phyloP scores from a whole-genome alignment of 2,329 filamentous ascomycete genomes.

The Aspergillus pseudonomiae region DNA sequence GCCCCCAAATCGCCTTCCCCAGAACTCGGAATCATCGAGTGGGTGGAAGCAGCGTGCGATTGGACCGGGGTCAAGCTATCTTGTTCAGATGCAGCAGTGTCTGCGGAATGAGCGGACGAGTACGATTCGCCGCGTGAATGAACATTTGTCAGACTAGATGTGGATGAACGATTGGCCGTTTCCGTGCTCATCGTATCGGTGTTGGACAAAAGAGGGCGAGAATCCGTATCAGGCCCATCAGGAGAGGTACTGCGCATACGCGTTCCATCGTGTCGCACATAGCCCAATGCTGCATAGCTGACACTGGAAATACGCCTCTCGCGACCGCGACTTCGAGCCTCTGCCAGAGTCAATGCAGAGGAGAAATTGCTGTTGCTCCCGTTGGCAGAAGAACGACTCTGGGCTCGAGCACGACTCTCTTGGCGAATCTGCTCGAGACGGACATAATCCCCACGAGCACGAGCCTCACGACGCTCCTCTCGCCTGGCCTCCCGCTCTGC shows the following conservation, averaged over 20 bases:
- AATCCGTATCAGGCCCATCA: constrained; percentile 52
- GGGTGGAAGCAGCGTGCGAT: constrained; percentile 30
- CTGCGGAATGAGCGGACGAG: constrained; percentile 39
- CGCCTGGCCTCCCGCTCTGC: constrained; percentile 78
- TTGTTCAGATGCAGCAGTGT: constrained; percentile 33
- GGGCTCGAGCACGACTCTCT: constrained; percentile 58
- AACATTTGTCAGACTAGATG: constrained; percentile 29
- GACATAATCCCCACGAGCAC: constrained; percentile 68
- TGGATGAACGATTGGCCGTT: constrained; percentile 28
- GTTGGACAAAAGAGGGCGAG: constrained; percentile 47
- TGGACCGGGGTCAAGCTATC: constrained; percentile 31
- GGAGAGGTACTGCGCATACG: constrained; percentile 50
- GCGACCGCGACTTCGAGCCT: constrained; percentile 47
- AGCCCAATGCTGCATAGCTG: constrained; percentile 50
- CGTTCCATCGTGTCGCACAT: constrained; percentile 53
- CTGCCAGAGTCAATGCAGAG: constrained; percentile 44
- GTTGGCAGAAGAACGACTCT: constrained; percentile 25
- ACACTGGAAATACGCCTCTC: constrained; percentile 52
- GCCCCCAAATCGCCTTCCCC: constrained; percentile 43
- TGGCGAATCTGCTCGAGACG: constrained; percentile 66
- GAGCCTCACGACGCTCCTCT: constrained; percentile 69
- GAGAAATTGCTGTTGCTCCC: constrained; percentile 40
- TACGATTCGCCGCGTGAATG: constrained; percentile 39
- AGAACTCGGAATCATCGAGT: constrained; percentile 24
- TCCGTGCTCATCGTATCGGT: constrained; percentile 38